phyloP scores from a whole-genome alignment of 2,329 filamentous ascomycete species.

The Zasmidium cellare region DNA sequence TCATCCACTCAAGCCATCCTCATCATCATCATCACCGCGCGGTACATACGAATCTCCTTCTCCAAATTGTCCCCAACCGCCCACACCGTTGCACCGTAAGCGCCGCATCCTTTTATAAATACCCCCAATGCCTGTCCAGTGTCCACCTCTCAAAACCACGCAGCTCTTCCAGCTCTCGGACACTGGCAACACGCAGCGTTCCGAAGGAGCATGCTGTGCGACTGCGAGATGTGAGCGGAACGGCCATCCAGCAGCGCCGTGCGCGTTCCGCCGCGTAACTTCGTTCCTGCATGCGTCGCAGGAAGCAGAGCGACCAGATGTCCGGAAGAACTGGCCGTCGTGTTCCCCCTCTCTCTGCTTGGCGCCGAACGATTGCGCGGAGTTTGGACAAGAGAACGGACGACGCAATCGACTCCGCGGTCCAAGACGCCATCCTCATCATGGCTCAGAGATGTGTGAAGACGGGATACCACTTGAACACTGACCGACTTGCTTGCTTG shows the following conservation, averaged over 20 bases:
- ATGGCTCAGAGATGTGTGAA: not conserved
- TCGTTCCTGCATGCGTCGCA: not conserved
- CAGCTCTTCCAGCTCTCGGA: not conserved
- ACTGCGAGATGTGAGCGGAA: too few relatives aligned
- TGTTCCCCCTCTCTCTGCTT: not conserved
- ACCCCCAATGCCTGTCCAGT: not conserved
- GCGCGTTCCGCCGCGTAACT: not conserved
- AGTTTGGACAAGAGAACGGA: not conserved
- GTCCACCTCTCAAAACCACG: not conserved
- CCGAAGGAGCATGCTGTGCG: too few relatives aligned
- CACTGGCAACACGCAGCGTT: too few relatives aligned
- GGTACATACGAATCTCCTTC: too few relatives aligned
- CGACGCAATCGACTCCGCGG: not conserved
- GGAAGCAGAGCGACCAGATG: too few relatives aligned
- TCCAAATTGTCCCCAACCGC: too few relatives aligned
- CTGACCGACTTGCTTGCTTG: too few relatives aligned
- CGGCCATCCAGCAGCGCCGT: not conserved
- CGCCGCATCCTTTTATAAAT: not conserved
- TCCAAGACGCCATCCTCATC: not conserved
- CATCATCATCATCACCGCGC: too few relatives aligned
- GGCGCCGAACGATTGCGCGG: not conserved
- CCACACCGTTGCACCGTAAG: not conserved
- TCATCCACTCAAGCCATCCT: not conserved
- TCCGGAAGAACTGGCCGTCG: too few relatives aligned
- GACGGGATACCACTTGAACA: too few relatives aligned